phyloP scores from a whole-genome alignment of 148 eudicot genomes.

The Hydrangea macrophylla region DNA sequence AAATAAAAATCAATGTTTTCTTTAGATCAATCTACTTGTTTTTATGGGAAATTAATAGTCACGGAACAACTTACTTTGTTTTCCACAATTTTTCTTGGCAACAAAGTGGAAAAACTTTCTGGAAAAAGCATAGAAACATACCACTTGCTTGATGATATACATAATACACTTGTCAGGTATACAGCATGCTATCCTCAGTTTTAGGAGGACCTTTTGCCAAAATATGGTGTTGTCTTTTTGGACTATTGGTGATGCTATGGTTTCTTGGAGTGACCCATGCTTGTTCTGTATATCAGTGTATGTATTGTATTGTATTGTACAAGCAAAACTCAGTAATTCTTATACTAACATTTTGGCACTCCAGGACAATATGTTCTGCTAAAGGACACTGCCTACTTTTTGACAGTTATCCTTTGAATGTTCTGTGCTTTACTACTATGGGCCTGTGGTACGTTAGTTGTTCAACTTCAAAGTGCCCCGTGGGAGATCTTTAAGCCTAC shows the following conservation, averaged over 20 bases:
- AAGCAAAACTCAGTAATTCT: background rate
- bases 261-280: too few relatives aligned
- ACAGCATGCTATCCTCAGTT: background rate
- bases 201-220: background rate
- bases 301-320: background rate
- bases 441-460: background rate
- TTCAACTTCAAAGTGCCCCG: background rate
- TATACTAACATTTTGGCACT: background rate
- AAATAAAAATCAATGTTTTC: too few relatives aligned
- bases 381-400: background rate
- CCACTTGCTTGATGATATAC: background rate
- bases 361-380: too few relatives aligned
- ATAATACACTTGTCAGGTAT: background rate
- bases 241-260: background rate
- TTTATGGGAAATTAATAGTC: too few relatives aligned
- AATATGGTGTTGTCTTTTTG: background rate
- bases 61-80: background rate
- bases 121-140: background rate
- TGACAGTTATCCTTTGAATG: background rate
- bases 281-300: too few relatives aligned
- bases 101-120: background rate
- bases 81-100: background rate
- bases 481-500: background rate
- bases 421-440: background rate
- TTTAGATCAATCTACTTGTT: too few relatives aligned